A percentile compares a stretch with the other conserved stretches of the same genome.
Evolutionary conservation across 2,329 filamentous ascomycete genomes (phyloP).

Genomic region (Juglanconis sp.): DNA sequence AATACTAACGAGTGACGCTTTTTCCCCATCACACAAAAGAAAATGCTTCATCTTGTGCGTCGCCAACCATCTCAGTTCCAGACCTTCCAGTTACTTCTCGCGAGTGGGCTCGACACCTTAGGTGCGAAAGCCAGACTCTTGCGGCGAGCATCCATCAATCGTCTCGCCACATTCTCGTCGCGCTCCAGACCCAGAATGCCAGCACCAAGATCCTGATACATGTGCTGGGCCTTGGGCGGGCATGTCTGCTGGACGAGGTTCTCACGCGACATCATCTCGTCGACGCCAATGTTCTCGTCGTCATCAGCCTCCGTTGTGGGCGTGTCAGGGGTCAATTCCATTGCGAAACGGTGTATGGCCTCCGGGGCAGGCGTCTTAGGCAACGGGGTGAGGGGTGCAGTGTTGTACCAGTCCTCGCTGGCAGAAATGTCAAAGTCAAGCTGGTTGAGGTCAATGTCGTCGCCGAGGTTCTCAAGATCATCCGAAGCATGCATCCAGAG

Average conservation of each 20-base stretch:
- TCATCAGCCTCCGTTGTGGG: slow-evolving; percentile 34
- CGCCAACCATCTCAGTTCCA: slow-evolving; percentile 37
- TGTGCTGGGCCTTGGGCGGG: slow-evolving; percentile 44
- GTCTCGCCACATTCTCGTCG: slow-evolving; percentile 56
- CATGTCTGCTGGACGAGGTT: slow-evolving; percentile 50
- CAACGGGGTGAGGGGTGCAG: slow-evolving; percentile 49
- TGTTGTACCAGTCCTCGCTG: slow-evolving; percentile 32
- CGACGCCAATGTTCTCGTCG: slow-evolving; percentile 23
- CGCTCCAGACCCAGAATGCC: slow-evolving; percentile 47
- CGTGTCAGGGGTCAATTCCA: slow-evolving; percentile 45
- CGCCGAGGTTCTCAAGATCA: slow-evolving; percentile 32
- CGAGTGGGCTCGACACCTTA: slow-evolving; percentile 69
- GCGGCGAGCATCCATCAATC: slow-evolving; percentile 67
- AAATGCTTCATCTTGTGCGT: not conserved
- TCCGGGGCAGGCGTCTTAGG: slow-evolving; percentile 59
- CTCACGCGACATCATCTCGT: slow-evolving; percentile 31
- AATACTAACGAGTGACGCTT: not conserved
- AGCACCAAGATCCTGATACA: slow-evolving; percentile 37
- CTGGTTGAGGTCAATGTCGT: slow-evolving; percentile 30
- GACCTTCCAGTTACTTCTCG: slow-evolving; percentile 37
- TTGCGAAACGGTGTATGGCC: slow-evolving; percentile 49
- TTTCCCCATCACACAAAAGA: not conserved
- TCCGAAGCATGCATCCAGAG: slow-evolving; percentile 55
- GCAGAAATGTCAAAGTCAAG: slow-evolving; percentile 36
- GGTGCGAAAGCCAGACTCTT: slow-evolving; percentile 78